These are phyloP conservation scores for Solanum bukasovii DNA, from an alignment of 257 asterid species.

Conservation along the genomic window DNA sequence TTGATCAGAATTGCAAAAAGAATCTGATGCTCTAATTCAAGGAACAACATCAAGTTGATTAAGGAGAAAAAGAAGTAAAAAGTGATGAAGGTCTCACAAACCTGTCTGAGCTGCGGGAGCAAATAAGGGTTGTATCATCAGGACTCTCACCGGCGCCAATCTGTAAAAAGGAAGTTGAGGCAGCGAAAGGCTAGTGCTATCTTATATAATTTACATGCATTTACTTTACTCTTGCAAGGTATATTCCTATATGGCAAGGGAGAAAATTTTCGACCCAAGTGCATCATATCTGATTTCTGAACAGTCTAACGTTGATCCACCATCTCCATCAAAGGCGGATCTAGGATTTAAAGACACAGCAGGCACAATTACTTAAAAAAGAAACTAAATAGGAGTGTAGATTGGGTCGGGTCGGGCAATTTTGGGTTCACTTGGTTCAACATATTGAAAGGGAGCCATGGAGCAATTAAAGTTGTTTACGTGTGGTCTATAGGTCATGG, in stretches of 20 bases:
- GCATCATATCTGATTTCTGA: neutral
- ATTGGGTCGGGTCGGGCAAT: neutral
- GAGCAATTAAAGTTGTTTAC: neutral
- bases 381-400: neutral
- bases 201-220: neutral
- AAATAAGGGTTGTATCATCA: constrained; percentile 81
- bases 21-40: neutral
- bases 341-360: neutral
- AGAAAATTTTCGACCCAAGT: neutral
- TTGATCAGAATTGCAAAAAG: neutral
- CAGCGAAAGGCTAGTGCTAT: constrained; percentile 2
- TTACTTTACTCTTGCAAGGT: neutral
- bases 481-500: neutral
- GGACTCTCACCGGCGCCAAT: constrained; percentile 90
- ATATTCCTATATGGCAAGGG: neutral
- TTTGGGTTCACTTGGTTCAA: neutral
- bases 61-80: neutral
- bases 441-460: neutral
- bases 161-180: constrained; percentile 32
- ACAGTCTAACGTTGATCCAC: neutral
- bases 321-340: neutral
- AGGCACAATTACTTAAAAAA: neutral
- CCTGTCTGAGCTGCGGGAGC: constrained; percentile 93
- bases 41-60: neutral
- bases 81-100: constrained; percentile 17